Percentiles rank a stretch among this genome's conserved stretches.
Evolutionary conservation across 1,284 basidiomycete species (phyloP).

Genomic region (Chondrostereum purpureum): DNA sequence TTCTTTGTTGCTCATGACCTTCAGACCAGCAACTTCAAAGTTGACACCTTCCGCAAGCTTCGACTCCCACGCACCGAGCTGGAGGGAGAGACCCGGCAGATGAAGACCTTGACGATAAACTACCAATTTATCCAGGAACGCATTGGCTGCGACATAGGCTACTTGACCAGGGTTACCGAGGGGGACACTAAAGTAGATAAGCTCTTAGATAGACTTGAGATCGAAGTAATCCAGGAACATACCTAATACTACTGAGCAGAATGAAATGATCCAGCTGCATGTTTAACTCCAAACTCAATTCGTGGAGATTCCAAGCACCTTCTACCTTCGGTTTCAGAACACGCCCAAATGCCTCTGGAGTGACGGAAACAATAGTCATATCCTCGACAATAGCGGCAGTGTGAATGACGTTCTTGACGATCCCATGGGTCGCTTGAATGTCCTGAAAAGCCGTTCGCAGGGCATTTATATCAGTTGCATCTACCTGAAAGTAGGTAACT

Average conservation of each 20-base stretch:
- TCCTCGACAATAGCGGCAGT: slow-evolving; percentile 21
- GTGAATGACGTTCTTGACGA: slow-evolving; percentile 22
- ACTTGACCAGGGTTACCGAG: slow-evolving; percentile 23
- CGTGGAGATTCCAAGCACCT: slow-evolving; percentile 27
- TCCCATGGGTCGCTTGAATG: slow-evolving; percentile 15
- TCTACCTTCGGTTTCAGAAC: slow-evolving; percentile 21
- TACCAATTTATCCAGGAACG: slow-evolving; percentile 25
- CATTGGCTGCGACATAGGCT: slow-evolving; percentile 23
- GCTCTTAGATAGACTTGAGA: neutral
- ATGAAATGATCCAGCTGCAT: slow-evolving; percentile 23
- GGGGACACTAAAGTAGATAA: slow-evolving; percentile 18
- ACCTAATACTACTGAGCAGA: slow-evolving; percentile 25
- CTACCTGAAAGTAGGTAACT: slow-evolving; percentile 19
- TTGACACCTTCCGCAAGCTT: slow-evolving; percentile 14
- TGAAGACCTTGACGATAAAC: slow-evolving; percentile 19
- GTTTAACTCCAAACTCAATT: slow-evolving; percentile 19
- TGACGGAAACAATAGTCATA: slow-evolving; percentile 16
- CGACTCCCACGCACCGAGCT: slow-evolving; percentile 25
- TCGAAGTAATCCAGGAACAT: slow-evolving; percentile 5
- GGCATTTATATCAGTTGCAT: slow-evolving; percentile 16
- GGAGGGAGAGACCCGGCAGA: slow-evolving; percentile 21
- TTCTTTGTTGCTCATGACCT: slow-evolving; percentile 16
- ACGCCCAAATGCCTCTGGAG: slow-evolving; percentile 16
- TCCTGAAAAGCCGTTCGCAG: slow-evolving; percentile 15
- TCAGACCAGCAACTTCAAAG: neutral